phyloP scores from a whole-genome alignment of 768 basidiomycete genomes.

The Lactifluus volemus region DNA sequence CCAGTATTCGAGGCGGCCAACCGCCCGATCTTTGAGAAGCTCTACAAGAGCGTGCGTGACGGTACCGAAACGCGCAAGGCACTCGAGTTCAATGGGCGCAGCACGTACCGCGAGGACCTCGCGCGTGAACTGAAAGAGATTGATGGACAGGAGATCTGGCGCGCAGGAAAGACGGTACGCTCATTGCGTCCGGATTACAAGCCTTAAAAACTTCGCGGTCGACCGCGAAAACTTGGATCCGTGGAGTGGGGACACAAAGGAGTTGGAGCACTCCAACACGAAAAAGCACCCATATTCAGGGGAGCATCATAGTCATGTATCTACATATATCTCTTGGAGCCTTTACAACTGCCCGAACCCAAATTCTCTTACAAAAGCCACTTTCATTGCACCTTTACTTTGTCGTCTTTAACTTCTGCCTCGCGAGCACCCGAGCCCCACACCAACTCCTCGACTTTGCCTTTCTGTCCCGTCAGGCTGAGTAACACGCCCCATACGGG shows the following conservation, averaged over 20 bases:
- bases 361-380: not conserved
- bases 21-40: constrained; percentile 85
- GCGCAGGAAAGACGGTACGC: constrained; percentile 91
- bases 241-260: not conserved
- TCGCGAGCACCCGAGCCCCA: constrained; percentile 28
- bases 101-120: constrained; percentile 89
- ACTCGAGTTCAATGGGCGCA: constrained; percentile 89
- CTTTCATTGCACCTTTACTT: constrained; percentile 18
- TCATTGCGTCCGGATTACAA: constrained; percentile 82
- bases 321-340: not conserved
- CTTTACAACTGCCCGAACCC: not conserved
- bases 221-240: too few relatives aligned
- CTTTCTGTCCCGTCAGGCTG: constrained; percentile 30
- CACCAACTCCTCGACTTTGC: constrained; percentile 33
- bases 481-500: constrained; percentile 36
- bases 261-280: not conserved
- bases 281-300: constrained; percentile 1
- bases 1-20: constrained; percentile 94
- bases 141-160: constrained; percentile 98
- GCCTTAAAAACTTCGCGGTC: constrained; percentile 30
- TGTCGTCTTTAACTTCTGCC: constrained; percentile 23
- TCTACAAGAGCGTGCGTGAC: constrained; percentile 90
- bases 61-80: constrained; percentile 97
- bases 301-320: not conserved
- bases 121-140: constrained; percentile 90